Base-by-base conservation (phyloP, 2,329 filamentous ascomycete species). In the Aspergillus vadensis region DNA sequence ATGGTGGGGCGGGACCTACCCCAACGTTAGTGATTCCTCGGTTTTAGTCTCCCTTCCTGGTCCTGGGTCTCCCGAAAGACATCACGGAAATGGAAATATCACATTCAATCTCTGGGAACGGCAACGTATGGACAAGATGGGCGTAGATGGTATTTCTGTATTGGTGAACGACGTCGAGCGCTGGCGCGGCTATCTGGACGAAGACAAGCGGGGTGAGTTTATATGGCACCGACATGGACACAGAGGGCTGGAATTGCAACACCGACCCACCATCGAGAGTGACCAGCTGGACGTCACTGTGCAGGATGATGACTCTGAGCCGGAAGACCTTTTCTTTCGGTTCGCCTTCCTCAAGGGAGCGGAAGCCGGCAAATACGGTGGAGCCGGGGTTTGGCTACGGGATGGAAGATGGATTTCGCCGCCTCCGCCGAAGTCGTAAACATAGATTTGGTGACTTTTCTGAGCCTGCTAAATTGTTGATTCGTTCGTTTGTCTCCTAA, bases 91-190 rank as follows among this genome's bases (percentile, higher is more conserved):
- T 54, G 77, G 76, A 19, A 81, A 81, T 58, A 80, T 81, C 59
- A 81, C 78, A 1, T 80, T 81, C 58, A 60, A 67, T 32, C 71
- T 81, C 19, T 81, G 79, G 72, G 76, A 79, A 36, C 67, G 68
- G 2, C 65, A 76, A 47, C 72, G 76, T 12, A 79, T 79, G 77
- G 57, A 63, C 1, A 64, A 74, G 19, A 69, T 79, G 4, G 72
- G 72, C 9, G 77, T 81, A 23, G 86, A 88, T 60, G 86, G 86
- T 1, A 73, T 88, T 9, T 85, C 82, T 27, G 79, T 88, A 3
- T 74, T 88, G 3, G 82, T 88, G 59, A 88, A 88, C 64, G 86
- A 88, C 55, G 86, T 88, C 1, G 86, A 88, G 69, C 77, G 85
- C 36, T 87, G 83, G 73, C 76, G 83, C 5, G 83, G 82, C 2